Conservation (phyloP, 1,139 yeast species). For the Candida frijolesensis region DNA sequence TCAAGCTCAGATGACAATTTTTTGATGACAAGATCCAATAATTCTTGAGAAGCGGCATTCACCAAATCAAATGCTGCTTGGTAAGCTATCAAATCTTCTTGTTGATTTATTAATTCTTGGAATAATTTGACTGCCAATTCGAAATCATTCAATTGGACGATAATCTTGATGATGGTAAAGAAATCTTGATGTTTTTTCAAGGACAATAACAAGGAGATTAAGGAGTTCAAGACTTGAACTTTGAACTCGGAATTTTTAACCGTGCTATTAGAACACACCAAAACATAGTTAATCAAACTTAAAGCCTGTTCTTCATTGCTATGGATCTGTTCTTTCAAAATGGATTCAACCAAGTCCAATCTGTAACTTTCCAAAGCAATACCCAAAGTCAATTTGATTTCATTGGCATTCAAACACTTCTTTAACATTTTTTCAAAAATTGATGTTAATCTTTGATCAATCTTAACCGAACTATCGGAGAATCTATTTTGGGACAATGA, state of each 20-base stretch:
- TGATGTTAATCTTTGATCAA: slow-evolving; percentile 63
- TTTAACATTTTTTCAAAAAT: slow-evolving; percentile 87
- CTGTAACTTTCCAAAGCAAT: slow-evolving; percentile 88
- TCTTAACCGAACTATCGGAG: slow-evolving; percentile 37
- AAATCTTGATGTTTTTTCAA: slow-evolving; percentile 75
- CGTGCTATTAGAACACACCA: slow-evolving; percentile 72
- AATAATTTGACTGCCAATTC: slow-evolving; percentile 70
- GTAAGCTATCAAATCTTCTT: slow-evolving; percentile 62
- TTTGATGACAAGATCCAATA: slow-evolving; percentile 64
- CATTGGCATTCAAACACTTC: slow-evolving; percentile 73
- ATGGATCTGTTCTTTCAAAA: slow-evolving; percentile 51
- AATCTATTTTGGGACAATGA: slow-evolving; percentile 59
- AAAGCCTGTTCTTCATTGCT: slow-evolving; percentile 49
- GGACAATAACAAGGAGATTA: slow-evolving; percentile 61
- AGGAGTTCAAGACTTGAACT: slow-evolving; percentile 58
- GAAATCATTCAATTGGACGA: slow-evolving; percentile 83
- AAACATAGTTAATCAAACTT: slow-evolving; percentile 68
- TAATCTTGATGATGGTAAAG: slow-evolving; percentile 76
- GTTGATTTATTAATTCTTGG: slow-evolving; percentile 52
- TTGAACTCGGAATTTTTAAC: slow-evolving; percentile 64
- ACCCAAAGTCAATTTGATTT: slow-evolving; percentile 83
- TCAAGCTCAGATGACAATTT: slow-evolving; percentile 40
- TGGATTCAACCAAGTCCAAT: slow-evolving; percentile 72
- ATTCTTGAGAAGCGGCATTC: slow-evolving; percentile 89
- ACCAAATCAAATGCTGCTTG: slow-evolving; percentile 97